Evolutionary conservation across 345 rosid species (phyloP).

Genomic region (Populus davidiana): DNA sequence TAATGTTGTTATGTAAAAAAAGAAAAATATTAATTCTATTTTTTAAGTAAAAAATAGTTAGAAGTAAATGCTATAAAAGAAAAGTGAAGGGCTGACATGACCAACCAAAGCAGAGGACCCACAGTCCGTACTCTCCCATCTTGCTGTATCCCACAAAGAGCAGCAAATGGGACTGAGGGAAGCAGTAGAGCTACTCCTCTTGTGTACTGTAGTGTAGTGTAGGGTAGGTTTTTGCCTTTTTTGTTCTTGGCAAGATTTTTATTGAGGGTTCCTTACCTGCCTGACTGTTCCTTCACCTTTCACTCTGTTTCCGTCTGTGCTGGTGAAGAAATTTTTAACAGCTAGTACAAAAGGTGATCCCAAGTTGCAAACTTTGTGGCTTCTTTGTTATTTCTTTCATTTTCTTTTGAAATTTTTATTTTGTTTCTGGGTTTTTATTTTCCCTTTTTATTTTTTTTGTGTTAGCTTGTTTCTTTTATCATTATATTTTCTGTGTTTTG

Average conservation of each 20-base stretch:
- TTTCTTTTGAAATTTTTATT: not conserved
- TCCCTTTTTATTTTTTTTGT: not conserved
- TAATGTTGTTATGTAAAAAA: too few species aligned
- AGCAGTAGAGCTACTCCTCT: not conserved
- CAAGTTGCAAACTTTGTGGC: not conserved
- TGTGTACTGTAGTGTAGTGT: not conserved
- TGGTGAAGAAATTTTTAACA: not conserved
- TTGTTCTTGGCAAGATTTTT: not conserved
- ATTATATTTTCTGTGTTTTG: not conserved
- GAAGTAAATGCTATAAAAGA: not conserved
- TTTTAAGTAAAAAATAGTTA: too few species aligned
- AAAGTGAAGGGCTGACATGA: constrained; percentile 4
- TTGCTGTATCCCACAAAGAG: constrained; percentile 3
- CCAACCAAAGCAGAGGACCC: constrained; percentile 4
- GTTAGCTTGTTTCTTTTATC: not conserved
- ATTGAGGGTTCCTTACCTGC: not conserved
- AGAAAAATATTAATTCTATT: too few species aligned
- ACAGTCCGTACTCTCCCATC: not conserved
- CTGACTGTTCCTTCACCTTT: not conserved
- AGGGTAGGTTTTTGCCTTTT: not conserved
- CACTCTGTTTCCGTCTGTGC: not conserved
- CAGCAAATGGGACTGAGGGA: constrained; percentile 2
- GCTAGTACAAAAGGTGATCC: not conserved
- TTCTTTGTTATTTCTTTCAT: not conserved
- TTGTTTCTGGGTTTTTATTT: constrained; percentile 1